phyloP scores from a whole-genome alignment of 2,329 filamentous ascomycete species.

The Colletotrichum graminicola region DNA sequence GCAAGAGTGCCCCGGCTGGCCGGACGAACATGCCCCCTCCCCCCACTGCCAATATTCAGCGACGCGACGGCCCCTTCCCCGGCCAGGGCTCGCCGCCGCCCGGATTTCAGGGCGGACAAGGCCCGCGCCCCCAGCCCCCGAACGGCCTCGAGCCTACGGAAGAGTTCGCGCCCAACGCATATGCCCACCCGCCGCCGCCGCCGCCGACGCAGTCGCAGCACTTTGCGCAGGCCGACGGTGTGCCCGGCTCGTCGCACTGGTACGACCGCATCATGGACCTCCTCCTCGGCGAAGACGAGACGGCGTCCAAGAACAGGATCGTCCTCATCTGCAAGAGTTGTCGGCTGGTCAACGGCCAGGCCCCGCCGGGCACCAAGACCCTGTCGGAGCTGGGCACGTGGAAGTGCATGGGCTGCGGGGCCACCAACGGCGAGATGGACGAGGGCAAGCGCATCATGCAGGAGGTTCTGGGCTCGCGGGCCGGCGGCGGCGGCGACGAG shows the following conservation, averaged over 20 bases:
- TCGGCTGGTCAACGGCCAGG: slow-evolving; percentile 93
- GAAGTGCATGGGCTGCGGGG: slow-evolving; percentile 88
- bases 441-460: slow-evolving; percentile 80
- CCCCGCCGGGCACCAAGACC: slow-evolving; percentile 84
- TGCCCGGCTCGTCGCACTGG: slow-evolving; percentile 71
- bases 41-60: slow-evolving; percentile 72
- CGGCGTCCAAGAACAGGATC: slow-evolving; percentile 88
- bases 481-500: slow-evolving; percentile 31
- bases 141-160: slow-evolving; percentile 59
- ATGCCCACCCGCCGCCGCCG: slow-evolving; percentile 52
- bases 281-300: slow-evolving; percentile 94
- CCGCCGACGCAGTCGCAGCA: slow-evolving; percentile 42
- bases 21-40: slow-evolving; percentile 69
- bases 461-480: slow-evolving; percentile 64
- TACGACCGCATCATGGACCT: slow-evolving; percentile 95
- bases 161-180: slow-evolving; percentile 83
- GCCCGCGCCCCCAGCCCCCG: slow-evolving; percentile 43
- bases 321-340: slow-evolving; percentile 87
- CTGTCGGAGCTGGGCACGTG: slow-evolving; percentile 86
- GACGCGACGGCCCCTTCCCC: slow-evolving; percentile 48
- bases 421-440: slow-evolving; percentile 84
- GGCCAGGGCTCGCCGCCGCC: slow-evolving; percentile 49
- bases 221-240: slow-evolving; percentile 32
- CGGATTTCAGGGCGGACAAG: slow-evolving; percentile 32
- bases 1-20: slow-evolving; percentile 44